A percentile compares a stretch with the other conserved stretches of the same genome.
Evolutionary conservation across 257 asterid species (phyloP).

Genomic region (Capsicum baccatum): DNA sequence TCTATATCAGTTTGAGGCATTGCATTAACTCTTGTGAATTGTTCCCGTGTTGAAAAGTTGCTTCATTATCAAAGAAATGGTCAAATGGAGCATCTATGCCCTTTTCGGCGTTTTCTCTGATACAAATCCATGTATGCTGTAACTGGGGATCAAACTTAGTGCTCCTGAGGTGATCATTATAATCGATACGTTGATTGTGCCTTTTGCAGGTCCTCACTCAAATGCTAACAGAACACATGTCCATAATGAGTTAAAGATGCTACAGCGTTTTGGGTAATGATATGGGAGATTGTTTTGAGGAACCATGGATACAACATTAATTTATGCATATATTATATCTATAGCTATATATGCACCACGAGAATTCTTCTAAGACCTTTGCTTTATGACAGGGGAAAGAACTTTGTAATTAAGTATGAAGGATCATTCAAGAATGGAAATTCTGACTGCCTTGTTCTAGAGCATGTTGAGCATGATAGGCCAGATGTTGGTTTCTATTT

Average conservation of each 20-base stretch:
- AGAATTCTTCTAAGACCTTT: conserved; percentile 24
- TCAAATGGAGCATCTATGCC: conserved; percentile 18
- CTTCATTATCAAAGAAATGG: conserved; percentile 21
- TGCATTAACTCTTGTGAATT: background rate
- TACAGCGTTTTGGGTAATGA: conserved; percentile 86
- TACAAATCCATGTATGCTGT: background rate
- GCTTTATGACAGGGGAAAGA: conserved; percentile 71
- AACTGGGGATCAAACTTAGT: conserved; percentile 20
- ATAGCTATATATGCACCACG: conserved; percentile 24
- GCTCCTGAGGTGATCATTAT: conserved; percentile 26
- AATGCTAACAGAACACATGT: conserved; percentile 76
- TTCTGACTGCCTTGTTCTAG: conserved; percentile 80
- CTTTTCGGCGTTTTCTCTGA: background rate
- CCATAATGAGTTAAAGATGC: conserved; percentile 86
- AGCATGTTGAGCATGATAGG: conserved; percentile 89
- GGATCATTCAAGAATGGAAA: conserved; percentile 68
- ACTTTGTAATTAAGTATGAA: conserved; percentile 78
- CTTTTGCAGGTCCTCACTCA: conserved; percentile 79
- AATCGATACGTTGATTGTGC: conserved; percentile 23
- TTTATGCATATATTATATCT: conserved; percentile 22
- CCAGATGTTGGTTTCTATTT: conserved; percentile 77
- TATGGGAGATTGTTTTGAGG: background rate
- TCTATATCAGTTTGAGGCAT: background rate
- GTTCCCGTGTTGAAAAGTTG: background rate
- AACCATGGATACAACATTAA: background rate